Percentiles rank a stretch among this genome's conserved stretches.
These are phyloP conservation scores for Miscanthus lutarioriparius DNA, from an alignment of 176 grass and related monocot species.

Conservation along the genomic window DNA sequence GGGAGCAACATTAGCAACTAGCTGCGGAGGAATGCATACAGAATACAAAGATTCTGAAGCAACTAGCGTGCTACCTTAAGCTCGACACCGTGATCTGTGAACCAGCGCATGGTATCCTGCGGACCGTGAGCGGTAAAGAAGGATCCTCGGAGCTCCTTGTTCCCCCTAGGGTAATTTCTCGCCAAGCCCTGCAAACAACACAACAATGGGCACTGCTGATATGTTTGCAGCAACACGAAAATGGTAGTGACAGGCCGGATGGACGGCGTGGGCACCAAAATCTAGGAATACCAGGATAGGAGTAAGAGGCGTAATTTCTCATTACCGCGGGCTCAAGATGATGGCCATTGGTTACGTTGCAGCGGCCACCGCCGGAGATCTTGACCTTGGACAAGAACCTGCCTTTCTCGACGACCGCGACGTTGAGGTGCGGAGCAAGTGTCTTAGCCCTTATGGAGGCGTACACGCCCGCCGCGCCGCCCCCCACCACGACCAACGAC, in stretches of 20 bases:
- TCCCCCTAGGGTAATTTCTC: conserved; percentile 83
- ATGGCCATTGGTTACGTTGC: conserved; percentile 95
- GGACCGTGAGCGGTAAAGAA: conserved; percentile 82
- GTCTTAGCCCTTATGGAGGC: conserved; percentile 85
- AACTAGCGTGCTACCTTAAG: conserved; percentile 73
- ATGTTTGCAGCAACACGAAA: neutral
- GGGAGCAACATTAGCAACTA: neutral
- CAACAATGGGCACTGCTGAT: neutral
- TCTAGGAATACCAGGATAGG: neutral
- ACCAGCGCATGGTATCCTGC: conserved; percentile 83
- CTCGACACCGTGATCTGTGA: conserved; percentile 74
- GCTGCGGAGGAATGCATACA: neutral
- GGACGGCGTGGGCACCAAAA: neutral
- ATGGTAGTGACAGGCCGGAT: neutral
- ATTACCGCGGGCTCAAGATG: conserved; percentile 60
- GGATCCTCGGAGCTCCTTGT: conserved; percentile 76
- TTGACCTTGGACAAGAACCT: conserved; percentile 91
- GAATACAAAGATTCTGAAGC: neutral
- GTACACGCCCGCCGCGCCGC: conserved; percentile 84
- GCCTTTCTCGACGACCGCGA: conserved; percentile 78
- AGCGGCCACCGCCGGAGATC: conserved; percentile 89
- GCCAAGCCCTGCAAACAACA: conserved; percentile 47
- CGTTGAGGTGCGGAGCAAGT: conserved; percentile 66
- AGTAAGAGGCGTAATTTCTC: neutral
- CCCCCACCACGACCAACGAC: conserved; percentile 76